phyloP scores from a whole-genome alignment of 768 basidiomycete species.

The Amylocystis lapponica region DNA sequence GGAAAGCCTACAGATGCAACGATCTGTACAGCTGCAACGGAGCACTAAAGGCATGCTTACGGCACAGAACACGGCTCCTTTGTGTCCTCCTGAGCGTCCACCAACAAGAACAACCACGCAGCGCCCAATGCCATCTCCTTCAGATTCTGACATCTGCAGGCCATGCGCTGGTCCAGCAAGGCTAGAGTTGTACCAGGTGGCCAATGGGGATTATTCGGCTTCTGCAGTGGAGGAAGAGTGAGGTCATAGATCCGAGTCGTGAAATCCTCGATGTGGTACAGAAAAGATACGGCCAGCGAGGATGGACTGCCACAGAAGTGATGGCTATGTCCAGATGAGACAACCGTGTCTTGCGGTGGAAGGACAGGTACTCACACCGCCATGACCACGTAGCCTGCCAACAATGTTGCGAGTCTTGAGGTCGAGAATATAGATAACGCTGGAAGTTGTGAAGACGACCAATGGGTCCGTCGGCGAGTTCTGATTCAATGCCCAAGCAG shows the following conservation, averaged over 20 bases:
- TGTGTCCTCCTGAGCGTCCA: slow-evolving; percentile 68
- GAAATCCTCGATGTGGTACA: slow-evolving; percentile 73
- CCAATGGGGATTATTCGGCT: slow-evolving; percentile 54
- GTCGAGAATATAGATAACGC: slow-evolving; percentile 53
- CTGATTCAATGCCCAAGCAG: slow-evolving; percentile 53
- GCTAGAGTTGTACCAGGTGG: slow-evolving; percentile 44
- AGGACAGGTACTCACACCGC: slow-evolving; percentile 47
- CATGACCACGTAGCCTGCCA: slow-evolving; percentile 61
- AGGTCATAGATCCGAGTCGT: slow-evolving; percentile 69
- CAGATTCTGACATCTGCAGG: slow-evolving; percentile 49
- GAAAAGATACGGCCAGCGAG: slow-evolving; percentile 48
- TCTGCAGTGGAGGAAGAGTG: slow-evolving; percentile 26
- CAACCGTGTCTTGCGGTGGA: background rate
- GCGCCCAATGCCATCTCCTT: slow-evolving; percentile 53
- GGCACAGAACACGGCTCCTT: slow-evolving; percentile 61
- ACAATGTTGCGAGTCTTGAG: slow-evolving; percentile 33
- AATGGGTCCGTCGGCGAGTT: slow-evolving; percentile 47
- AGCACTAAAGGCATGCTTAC: slow-evolving; percentile 33
- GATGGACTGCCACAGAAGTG: slow-evolving; percentile 65
- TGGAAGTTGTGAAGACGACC: slow-evolving; percentile 48
- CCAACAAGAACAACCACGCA: slow-evolving; percentile 65
- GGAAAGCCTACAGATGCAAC: slow-evolving; percentile 50
- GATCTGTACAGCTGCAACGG: too few species aligned
- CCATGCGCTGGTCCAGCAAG: slow-evolving; percentile 68
- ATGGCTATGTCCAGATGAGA: slow-evolving; percentile 38